Evolutionary conservation across 345 rosid species (phyloP).

Genomic region (Iberis pinnata): DNA sequence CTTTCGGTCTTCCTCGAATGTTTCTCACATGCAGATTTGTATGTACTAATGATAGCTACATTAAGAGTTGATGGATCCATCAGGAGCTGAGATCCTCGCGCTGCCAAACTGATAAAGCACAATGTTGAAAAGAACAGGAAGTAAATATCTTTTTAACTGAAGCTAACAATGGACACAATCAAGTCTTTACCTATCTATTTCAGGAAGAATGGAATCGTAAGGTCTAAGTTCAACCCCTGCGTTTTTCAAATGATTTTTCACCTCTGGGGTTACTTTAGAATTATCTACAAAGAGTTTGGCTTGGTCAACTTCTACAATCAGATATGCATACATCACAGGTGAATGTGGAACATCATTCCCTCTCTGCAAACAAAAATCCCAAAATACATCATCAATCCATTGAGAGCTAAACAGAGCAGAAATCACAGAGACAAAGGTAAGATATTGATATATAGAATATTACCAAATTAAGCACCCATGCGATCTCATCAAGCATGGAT

Average conservation of each 20-base stretch:
- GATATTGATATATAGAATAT: slow-evolving; percentile 7
- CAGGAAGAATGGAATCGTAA: slow-evolving; percentile 65
- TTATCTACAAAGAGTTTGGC: slow-evolving; percentile 64
- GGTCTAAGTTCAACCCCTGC: slow-evolving; percentile 66
- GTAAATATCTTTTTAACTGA: background rate
- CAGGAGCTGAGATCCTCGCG: slow-evolving; percentile 65
- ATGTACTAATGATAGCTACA: slow-evolving; percentile 71
- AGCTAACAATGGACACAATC: background rate
- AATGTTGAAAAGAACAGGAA: slow-evolving; percentile 10
- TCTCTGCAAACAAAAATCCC: slow-evolving; percentile 51
- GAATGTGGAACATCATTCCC: slow-evolving; percentile 94
- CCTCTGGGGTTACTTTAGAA: slow-evolving; percentile 66
- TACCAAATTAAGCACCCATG: slow-evolving; percentile 96
- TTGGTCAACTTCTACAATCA: slow-evolving; percentile 58
- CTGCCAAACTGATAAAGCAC: slow-evolving; percentile 54
- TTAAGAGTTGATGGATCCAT: slow-evolving; percentile 76
- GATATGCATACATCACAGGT: slow-evolving; percentile 90
- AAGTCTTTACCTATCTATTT: slow-evolving; percentile 53
- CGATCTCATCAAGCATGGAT: slow-evolving; percentile 95
- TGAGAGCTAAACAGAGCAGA: slow-evolving; percentile 12
- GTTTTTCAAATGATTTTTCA: slow-evolving; percentile 58
- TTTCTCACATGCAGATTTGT: slow-evolving; percentile 52
- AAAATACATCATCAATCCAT: slow-evolving; percentile 17
- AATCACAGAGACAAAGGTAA: background rate
- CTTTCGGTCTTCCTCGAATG: slow-evolving; percentile 32